Evolutionary conservation across 179 eudicot genomes (phyloP).

Genomic region (Sideroxylon spinosum): DNA sequence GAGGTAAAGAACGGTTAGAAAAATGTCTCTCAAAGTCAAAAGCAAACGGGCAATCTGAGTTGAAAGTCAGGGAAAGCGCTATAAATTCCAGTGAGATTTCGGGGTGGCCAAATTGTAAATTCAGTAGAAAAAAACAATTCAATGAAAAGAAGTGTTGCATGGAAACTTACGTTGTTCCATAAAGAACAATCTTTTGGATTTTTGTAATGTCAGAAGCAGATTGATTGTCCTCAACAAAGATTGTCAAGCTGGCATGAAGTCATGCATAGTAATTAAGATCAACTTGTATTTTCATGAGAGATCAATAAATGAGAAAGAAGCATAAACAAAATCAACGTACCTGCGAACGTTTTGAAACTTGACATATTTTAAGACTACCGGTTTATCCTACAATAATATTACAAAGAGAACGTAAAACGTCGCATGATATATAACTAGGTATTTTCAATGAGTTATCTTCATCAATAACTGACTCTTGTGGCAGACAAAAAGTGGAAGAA

Average conservation of each 20-base stretch:
- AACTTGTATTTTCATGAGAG: background rate
- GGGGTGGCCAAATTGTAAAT: background rate
- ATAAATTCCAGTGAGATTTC: background rate
- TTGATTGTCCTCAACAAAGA: slow-evolving; percentile 92
- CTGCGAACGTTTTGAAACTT: slow-evolving; percentile 98
- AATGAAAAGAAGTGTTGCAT: background rate
- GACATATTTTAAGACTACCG: slow-evolving; percentile 75
- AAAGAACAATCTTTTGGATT: slow-evolving; percentile 75
- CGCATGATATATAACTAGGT: too few species aligned
- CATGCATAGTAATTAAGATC: slow-evolving; percentile 7
- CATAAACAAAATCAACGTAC: slow-evolving; percentile 30
- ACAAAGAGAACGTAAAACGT: background rate
- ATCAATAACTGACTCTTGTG: background rate
- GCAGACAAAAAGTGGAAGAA: background rate
- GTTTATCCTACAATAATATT: slow-evolving; percentile 57
- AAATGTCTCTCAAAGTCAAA: background rate
- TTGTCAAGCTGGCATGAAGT: slow-evolving; percentile 68
- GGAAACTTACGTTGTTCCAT: slow-evolving; percentile 87
- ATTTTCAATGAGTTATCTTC: background rate
- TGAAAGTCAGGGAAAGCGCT: background rate
- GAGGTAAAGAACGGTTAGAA: background rate
- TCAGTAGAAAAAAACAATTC: background rate
- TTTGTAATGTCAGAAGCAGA: slow-evolving; percentile 73
- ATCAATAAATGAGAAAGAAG: slow-evolving; percentile 3
- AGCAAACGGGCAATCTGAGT: background rate